Evolutionary conservation across 2,329 filamentous ascomycete genomes (phyloP).

Genomic region (Lomentospora prolificans): DNA sequence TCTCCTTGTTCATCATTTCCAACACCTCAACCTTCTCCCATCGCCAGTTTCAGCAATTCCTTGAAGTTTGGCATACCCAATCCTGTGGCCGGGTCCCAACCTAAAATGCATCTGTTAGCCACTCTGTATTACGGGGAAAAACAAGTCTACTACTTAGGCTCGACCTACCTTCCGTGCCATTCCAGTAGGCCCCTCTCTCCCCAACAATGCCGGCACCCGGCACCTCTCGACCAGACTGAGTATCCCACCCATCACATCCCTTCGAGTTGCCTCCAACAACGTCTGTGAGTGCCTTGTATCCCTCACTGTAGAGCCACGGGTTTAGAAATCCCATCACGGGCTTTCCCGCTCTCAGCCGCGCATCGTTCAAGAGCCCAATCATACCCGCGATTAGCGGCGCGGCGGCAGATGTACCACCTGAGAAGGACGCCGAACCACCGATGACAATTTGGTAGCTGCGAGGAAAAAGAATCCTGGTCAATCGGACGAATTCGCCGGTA

Average conservation of each 20-base stretch:
- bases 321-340: constrained; percentile 49
- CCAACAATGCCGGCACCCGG: constrained; percentile 18
- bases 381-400: constrained; percentile 54
- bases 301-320: constrained; percentile 44
- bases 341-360: constrained; percentile 43
- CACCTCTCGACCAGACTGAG: constrained; percentile 16
- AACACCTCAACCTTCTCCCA: neutral
- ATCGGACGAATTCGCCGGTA: too few species aligned
- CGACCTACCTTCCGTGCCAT: constrained; percentile 24
- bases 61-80: constrained; percentile 23
- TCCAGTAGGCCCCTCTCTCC: constrained; percentile 15
- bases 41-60: neutral
- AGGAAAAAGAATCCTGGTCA: neutral
- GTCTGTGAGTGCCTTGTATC: constrained; percentile 23
- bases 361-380: constrained; percentile 55
- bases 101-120: constrained; percentile 10
- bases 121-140: constrained; percentile 18
- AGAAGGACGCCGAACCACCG: constrained; percentile 15
- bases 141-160: constrained; percentile 16
- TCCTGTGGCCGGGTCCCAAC: constrained; percentile 30
- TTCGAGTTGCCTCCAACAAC: constrained; percentile 14
- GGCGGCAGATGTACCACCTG: constrained; percentile 38
- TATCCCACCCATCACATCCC: constrained; percentile 9
- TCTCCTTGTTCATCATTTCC: neutral
- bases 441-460: constrained; percentile 22